Percentiles rank a stretch among this genome's conserved stretches.
These are phyloP conservation scores for Symbiodinium natans DNA, from an alignment of 73 alveolate species.

Conservation along the genomic window DNA sequence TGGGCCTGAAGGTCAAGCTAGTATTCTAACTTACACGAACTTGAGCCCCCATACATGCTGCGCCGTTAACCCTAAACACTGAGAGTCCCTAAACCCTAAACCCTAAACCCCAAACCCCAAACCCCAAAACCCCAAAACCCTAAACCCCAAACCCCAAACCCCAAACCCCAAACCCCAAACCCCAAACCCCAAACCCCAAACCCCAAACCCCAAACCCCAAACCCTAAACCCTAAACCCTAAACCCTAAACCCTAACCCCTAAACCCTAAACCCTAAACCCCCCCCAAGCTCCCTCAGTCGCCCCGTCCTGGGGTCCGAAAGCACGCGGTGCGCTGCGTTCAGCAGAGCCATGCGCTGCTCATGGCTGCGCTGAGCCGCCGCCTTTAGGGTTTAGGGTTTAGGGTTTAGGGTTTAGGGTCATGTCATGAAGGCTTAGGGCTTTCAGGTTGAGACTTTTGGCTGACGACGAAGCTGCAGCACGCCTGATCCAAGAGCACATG, in stretches of 20 bases:
- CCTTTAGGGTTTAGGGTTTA: background rate
- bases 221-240: background rate
- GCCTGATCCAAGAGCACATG: too few relatives aligned
- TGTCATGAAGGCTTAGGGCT: background rate
- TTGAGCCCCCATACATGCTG: too few relatives aligned
- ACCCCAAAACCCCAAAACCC: too few relatives aligned
- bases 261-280: background rate
- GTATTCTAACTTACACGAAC: too few relatives aligned
- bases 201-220: background rate
- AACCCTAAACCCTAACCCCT: background rate
- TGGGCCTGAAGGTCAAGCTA: too few relatives aligned
- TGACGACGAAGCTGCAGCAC: too few relatives aligned
- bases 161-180: background rate
- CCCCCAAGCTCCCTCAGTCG: background rate
- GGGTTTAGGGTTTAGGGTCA: background rate
- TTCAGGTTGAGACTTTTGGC: background rate
- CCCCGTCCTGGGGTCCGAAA: conserved; percentile 48
- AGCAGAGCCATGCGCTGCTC: conserved; percentile 80
- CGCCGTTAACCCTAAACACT: too few relatives aligned
- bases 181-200: background rate
- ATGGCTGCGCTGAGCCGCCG: conserved; percentile 86
- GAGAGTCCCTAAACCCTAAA: too few relatives aligned
- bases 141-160: background rate
- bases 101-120: too few relatives aligned
- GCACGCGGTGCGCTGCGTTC: conserved; percentile 66